These are phyloP conservation scores for Phaeodactylum tricornutum DNA, from an alignment of 108 stramenopile genomes.

Conservation along the genomic window DNA sequence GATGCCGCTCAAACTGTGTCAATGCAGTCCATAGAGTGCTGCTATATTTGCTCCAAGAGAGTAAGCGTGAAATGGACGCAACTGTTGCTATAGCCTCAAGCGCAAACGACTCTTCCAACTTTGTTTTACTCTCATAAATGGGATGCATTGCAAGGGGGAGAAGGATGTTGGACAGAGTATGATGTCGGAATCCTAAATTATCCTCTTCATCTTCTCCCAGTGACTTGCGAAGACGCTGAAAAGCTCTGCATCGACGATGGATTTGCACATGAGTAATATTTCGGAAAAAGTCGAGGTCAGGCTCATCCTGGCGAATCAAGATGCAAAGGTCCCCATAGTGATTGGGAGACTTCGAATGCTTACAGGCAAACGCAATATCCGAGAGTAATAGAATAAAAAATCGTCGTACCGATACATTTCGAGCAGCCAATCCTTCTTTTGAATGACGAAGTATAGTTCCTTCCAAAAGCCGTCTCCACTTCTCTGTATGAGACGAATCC, in stretches of 20 bases:
- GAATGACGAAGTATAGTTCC: constrained; percentile 44
- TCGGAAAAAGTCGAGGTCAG: constrained; percentile 90
- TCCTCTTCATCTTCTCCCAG: constrained; percentile 12
- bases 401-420: constrained; percentile 31
- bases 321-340: constrained; percentile 64
- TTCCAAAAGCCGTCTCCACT: constrained; percentile 60
- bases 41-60: constrained; percentile 85
- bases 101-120: constrained; percentile 58
- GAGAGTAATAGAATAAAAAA: constrained; percentile 53
- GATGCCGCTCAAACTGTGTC: constrained; percentile 54
- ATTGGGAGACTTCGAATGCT: constrained; percentile 25
- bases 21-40: constrained; percentile 50
- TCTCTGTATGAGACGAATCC: constrained; percentile 8
- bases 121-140: constrained; percentile 70
- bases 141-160: constrained; percentile 82
- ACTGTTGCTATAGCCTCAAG: constrained; percentile 70
- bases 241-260: constrained; percentile 82
- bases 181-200: constrained; percentile 29
- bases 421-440: constrained; percentile 41
- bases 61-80: constrained; percentile 55
- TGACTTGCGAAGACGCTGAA: constrained; percentile 59
- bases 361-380: constrained; percentile 38
- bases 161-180: constrained; percentile 61
- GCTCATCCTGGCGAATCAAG: constrained; percentile 64
- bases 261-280: constrained; percentile 93